Evolutionary conservation across 2,329 filamentous ascomycete species (phyloP), one percentile per base, ranked within the genome.

Genomic region (Lachnellula hyalina): DNA sequence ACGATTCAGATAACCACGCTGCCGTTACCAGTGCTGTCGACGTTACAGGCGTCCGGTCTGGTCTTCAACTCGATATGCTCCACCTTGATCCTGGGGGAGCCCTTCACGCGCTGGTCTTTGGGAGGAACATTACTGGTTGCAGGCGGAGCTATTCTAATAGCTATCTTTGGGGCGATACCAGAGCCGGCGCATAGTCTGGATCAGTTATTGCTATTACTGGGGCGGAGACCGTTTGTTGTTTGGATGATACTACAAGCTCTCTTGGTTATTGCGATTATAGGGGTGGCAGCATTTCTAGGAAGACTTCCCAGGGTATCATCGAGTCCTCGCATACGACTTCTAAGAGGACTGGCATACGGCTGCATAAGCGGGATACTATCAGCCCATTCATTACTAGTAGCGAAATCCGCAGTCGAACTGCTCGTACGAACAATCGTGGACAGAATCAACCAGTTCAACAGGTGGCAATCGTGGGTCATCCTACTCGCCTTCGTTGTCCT

Each of bases 51-150:
- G 17, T 96, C 93, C 3, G 94, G 94, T 45, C 80, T 99, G 53
- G 94, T 99, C 59, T 99, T 99, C 79, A 99, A 99, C 77, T 96
- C 93, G 54, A 90, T 97, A 72, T 96, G 95, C 78, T 94, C 94
- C 58, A 95, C 91, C 45, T 75, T 97, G 54, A 90, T 97, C 66
- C 81, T 99, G 47, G 86, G 88, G 67, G 93, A 99, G 73, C 90
- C 92, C 4, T 99, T 97, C 73, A 97, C 94, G 51, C 83, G 82
- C 70, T 95, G 91, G 81, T 96, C 93, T n/a, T 79, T 96, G 38
- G 82, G 89, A 66, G 94, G 94, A 38, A 99, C 94, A 1, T 66
- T 94, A 51, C 82, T 99, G 49, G 94, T 97, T 42, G 93, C 90
- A 60, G 78, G 78, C 21, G 94, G 94, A 52, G 94, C 94, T n/a